Percentiles rank a stretch among this genome's conserved stretches.
Evolutionary conservation across 768 basidiomycete genomes (phyloP).

Genomic region (Pleurotus sapidus): DNA sequence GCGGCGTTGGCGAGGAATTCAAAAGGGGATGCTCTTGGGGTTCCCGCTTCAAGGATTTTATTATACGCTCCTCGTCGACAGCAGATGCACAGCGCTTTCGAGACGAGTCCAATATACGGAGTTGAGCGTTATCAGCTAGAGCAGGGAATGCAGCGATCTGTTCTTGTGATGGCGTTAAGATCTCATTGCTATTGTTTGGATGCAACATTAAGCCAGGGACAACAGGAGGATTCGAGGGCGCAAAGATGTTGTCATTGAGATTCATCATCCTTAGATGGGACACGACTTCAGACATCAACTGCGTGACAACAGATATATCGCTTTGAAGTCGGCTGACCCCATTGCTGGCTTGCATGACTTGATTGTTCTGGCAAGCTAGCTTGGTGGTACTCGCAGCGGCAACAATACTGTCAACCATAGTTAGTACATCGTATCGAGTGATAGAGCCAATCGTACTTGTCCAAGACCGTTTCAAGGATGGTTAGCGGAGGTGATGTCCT

Average conservation of each 20-base stretch:
- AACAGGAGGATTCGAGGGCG: neutral
- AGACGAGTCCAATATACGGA: conserved; percentile 32
- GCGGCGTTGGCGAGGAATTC: conserved; percentile 18
- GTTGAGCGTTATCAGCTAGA: conserved; percentile 18
- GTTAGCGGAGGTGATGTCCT: conserved; percentile 1
- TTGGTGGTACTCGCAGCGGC: conserved; percentile 5
- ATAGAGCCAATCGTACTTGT: neutral
- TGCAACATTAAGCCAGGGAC: neutral
- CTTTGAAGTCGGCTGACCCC: conserved; percentile 8
- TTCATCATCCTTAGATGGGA: neutral
- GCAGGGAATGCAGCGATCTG: neutral
- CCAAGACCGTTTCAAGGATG: conserved; percentile 1
- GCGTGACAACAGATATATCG: conserved; percentile 7
- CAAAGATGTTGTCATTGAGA: neutral
- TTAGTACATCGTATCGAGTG: neutral
- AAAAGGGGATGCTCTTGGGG: conserved; percentile 41
- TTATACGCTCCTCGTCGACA: conserved; percentile 35
- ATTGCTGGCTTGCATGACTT: conserved; percentile 5
- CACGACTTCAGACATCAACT: conserved; percentile 5
- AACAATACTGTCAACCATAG: conserved; percentile 1
- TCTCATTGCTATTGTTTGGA: neutral
- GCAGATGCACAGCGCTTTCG: conserved; percentile 42
- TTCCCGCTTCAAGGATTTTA: conserved; percentile 47
- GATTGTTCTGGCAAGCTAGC: conserved; percentile 3
- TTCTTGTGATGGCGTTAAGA: neutral